Base-by-base conservation (phyloP, 2,329 filamentous ascomycete species). In the Penicillium rolfsii region DNA sequence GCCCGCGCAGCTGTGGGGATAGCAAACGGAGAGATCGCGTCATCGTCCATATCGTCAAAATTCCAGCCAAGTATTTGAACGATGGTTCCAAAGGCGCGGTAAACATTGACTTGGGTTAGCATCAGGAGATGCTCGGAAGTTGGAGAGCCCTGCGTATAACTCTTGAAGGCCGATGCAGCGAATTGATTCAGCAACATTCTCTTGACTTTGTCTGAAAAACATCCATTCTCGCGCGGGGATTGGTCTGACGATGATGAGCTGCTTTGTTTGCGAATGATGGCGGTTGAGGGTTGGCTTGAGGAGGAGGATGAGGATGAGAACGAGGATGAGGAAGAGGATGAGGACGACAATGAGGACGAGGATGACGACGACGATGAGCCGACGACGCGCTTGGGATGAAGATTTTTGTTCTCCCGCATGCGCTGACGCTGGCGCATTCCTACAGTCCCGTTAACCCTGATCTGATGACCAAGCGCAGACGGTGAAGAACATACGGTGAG, bases 31-130 rank as follows among this genome's bases (percentile, higher is more conserved):
- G 73, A 74, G 8, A 74, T 57, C 0, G 72, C 66, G 12, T 74
- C 72, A 38, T 74, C 67, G 30, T 68, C 55, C 65, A 73, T 71
- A 61, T 67, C 63, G 35, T 67, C 62, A 8, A 60, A 30, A 0
- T 52, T 52, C 59, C 68, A 69, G 0, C 74, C 74, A 6, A 76
- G 66, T 2, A 73, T n/a, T 8, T 57, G 55, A 46, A 74, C 63
- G 48, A 76, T 77, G 2, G 67, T 55, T 3, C 58, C 59, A 41
- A 76, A 69, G 5, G 72, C 75, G 5, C 73, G 72, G 60, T 74
- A 76, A 12, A 77, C 74, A 28, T 77, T 77, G 22, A 74, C 66
- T 28, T 74, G 73, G 7, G 71, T 70, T 14, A 77, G 64, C 1
- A 66, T 70, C n/a, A 77, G 60, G 4, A 77, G 65, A 40, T 76